Base-by-base conservation (phyloP, 148 eudicot species). In the Silene latifolia region DNA sequence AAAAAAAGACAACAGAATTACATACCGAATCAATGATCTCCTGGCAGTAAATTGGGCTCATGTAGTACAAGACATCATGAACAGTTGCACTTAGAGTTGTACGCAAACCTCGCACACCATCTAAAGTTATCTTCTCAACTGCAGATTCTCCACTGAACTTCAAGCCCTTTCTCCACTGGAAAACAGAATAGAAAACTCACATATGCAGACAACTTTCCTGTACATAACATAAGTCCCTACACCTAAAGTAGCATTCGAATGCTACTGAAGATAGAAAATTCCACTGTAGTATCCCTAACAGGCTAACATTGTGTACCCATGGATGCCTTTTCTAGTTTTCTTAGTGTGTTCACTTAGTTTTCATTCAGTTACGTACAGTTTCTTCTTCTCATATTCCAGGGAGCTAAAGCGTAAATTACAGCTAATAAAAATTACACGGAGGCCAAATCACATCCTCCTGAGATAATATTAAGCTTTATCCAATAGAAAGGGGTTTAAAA, bases 41-140 rank as follows among this genome's bases (percentile, higher is more conserved):
- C 87, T 95, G 99, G 88, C 99, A 95, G 81, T 95, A 90, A 78
- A 95, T 92, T 53, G 99, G 99, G 85, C 99, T 95, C 99, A 95
- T 95, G 88, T 95, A 95, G 78, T 95, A 95, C 77, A 95, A 83
- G 44, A 95, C 91, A 84, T 95, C 99, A 83, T 95, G 99, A 83
- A 86, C 97, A 23, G 99, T 95, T 60, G 97, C 99, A 84, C 99
- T 92, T 69, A 95, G 79, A 68, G 83, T 88, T 21, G 91, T 89
- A 57, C 99, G 92, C 81, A 95, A 76, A 47, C 96, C 96, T 56
- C 97, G 87, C 32, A 95, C 92, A 60, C 97, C 99, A 85, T 88
- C 92, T 74, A 95, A 85, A 71, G 97, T 92, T 53, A 83, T 83
- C 61, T 82, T 87, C 73, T 92, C 99, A 77, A 95, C 94, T 32